Evolutionary conservation across 2,329 filamentous ascomycete genomes (phyloP), one percentile per base, ranked within the genome.

Genomic region (Xylariaceae sp.): DNA sequence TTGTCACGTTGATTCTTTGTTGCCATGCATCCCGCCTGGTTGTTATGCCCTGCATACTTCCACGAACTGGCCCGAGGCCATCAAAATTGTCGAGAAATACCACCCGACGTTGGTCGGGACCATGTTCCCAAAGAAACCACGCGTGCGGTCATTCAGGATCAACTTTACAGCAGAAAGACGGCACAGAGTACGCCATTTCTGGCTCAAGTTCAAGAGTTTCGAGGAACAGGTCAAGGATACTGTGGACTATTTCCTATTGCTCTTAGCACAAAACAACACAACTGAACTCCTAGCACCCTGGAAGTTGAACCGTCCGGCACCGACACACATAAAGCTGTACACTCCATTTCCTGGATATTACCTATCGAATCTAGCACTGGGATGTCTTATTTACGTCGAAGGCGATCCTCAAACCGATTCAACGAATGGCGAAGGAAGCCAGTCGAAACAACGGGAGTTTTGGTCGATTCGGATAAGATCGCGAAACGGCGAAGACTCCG

Each of bases 181-280:
- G 13, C n/a, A 9, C 2, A 30, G 48, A 3, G 9, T n/a, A 15
- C n/a, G 4, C 45, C 48, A 17, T 51, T 51, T 17, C 13, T 13
- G 23, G 45, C 13, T 44, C n/a, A 15, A 4, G 42, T 53, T 52
- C 49, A 57, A 49, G 18, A 23, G 8, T 1, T 57, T 53, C 10
- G 49, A 52, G 37, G 37, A 17, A 10, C 55, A 57, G 55, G 50
- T 53, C 23, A 52, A 23, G 23, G 55, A 57, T 23, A 53, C 50
- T 13, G 55, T 44, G 2, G 39, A 39, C 15, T 49, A 9, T n/a
- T 53, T 52, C 11, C 1, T 57, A 2, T 30, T 2, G 1, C 55
- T 56, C 42, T 4, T 23, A 39, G 5, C 4, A 30, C 4, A 30
- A 5, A 30, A 4, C 23, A 30, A 30, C 4, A 5, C 37, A 5